Evolutionary conservation across 352 stramenopile species (phyloP), one percentile per base, ranked within the genome.

Genomic region (Phytophthora citricola): DNA sequence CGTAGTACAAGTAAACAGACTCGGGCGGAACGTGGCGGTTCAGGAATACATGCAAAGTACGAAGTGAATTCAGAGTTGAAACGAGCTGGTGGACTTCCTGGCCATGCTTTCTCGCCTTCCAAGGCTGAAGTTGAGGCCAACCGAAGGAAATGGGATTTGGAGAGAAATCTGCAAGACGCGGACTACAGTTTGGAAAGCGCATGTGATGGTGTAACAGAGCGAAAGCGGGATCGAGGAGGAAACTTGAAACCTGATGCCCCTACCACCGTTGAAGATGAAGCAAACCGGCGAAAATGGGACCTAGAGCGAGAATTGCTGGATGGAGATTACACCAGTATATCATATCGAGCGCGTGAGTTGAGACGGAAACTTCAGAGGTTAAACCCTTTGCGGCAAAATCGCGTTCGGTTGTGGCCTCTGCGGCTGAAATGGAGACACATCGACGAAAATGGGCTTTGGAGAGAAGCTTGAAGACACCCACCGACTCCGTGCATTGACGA

Each of bases 391-490:
- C 34, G 22, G 58, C 44, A 34, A 70, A 66, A 38, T 50, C 47
- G 63, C 59, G 24, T 47, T 46, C 55, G 11, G 14, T 39, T 24
- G 20, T 41, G 8, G 56, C 63, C 36, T 72, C 62, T 65, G 51
- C 20, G 14, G 47, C 46, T 55, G 63, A 75, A 53, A 26, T 64
- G 8, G 56, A 72, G 29, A 43, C 48, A 5, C 58, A 69, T 49
- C 39, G 41, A 60, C 46, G 53, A n/a, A 76, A 73, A 66, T 76
- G 63, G 58, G 53, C 64, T 6, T 46, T 66, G 17, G 64, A 73
- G 43, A 58, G 58, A 52, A 57, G 31, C 26, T 41, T 75, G 40
- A 68, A 68, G 64, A 58, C 3, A 38, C 27, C 9, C 24, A 58
- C 53, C 40, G 41, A 55, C 51, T 43, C 6, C 20, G 32, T 53